Percentiles rank a stretch among this genome's conserved stretches.
Conservation (phyloP, 129 eudicot species). For the Glebionis coronaria region DNA sequence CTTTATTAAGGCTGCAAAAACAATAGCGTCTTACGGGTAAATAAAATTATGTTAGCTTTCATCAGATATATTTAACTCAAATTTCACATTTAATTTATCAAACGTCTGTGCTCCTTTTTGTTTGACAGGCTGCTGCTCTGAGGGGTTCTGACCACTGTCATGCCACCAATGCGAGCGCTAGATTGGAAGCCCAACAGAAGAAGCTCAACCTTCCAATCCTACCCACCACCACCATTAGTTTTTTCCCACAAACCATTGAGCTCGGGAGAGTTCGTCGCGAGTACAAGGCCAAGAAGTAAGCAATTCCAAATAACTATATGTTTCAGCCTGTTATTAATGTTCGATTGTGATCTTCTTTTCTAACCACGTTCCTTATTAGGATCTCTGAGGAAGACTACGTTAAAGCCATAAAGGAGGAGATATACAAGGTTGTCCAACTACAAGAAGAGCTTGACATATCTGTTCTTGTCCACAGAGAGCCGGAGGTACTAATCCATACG, state of each 20-base stretch:
- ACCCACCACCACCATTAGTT: too few relatives aligned
- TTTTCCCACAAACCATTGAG: too few relatives aligned
- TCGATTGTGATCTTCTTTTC: neutral
- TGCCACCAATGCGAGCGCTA: constrained; percentile 77
- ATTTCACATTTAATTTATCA: neutral
- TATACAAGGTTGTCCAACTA: constrained; percentile 88
- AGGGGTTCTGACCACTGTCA: too few relatives aligned
- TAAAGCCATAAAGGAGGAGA: too few relatives aligned
- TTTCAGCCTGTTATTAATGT: neutral
- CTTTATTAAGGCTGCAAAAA: too few relatives aligned
- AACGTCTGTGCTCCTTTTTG: neutral
- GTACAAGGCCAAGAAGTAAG: constrained; percentile 93
- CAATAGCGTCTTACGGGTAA: too few relatives aligned
- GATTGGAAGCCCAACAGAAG: too few relatives aligned
- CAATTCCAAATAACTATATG: neutral
- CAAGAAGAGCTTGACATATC: constrained; percentile 96
- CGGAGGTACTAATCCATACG: constrained; percentile 53
- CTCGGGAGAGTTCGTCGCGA: constrained; percentile 96
- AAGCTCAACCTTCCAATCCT: too few relatives aligned
- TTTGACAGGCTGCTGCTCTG: constrained; percentile 67
- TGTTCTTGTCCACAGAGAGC: constrained; percentile 92
- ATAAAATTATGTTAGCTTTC: neutral
- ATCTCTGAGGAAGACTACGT: constrained; percentile 83
- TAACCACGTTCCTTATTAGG: constrained; percentile 34
- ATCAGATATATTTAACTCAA: neutral